Conservation (phyloP, 2,329 filamentous ascomycete species). For the Neofusicoccum sp. region DNA sequence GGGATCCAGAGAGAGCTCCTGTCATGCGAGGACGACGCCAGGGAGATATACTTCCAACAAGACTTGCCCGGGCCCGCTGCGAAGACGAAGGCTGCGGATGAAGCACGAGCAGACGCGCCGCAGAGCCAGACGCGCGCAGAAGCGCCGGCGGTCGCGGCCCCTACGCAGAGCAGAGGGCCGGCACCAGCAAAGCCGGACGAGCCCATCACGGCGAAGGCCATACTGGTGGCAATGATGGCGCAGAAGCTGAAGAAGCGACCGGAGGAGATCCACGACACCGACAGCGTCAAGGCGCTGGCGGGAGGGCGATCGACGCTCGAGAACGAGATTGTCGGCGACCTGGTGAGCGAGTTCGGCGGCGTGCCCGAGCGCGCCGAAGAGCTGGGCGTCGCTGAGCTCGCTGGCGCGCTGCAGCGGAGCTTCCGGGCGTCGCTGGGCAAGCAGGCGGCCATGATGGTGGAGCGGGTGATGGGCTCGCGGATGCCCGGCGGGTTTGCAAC, state of each 20-base stretch:
- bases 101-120: not conserved
- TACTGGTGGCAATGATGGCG: conserved; percentile 34
- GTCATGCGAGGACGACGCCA: not conserved
- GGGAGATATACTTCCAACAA: not conserved
- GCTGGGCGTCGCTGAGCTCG: conserved; percentile 38
- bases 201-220: conserved; percentile 28
- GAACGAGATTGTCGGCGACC: conserved; percentile 50
- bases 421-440: conserved; percentile 39
- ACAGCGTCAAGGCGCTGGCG: conserved; percentile 39
- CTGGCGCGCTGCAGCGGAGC: conserved; percentile 31
- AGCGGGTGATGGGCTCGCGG: conserved; percentile 23
- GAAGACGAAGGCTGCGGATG: not conserved
- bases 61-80: not conserved
- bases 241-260: conserved; percentile 33
- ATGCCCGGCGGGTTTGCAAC: conserved; percentile 25
- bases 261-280: conserved; percentile 29
- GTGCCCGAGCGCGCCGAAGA: conserved; percentile 47
- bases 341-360: conserved; percentile 44
- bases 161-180: conserved; percentile 7
- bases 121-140: not conserved
- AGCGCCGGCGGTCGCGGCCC: not conserved
- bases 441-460: conserved; percentile 25
- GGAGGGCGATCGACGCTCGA: conserved; percentile 47
- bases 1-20: not conserved
- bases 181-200: conserved; percentile 23